Percentiles rank a stretch among this genome's conserved stretches.
These are phyloP conservation scores for Solanum bulbocastanum DNA, from an alignment of 257 asterid genomes.

Conservation along the genomic window DNA sequence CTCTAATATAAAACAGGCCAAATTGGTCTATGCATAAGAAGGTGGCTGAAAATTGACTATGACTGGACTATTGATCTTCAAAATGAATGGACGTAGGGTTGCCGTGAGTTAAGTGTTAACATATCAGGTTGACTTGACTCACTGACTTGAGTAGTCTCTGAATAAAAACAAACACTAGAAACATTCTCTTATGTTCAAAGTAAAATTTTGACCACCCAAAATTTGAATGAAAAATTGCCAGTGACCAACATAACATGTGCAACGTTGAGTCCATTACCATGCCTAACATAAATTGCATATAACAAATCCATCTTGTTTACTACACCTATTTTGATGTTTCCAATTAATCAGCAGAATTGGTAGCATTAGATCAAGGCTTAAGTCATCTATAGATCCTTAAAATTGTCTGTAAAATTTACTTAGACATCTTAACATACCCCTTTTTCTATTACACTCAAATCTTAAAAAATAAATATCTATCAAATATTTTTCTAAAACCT, in stretches of 20 bases:
- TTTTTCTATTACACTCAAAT: rapidly evolving
- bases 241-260: background rate
- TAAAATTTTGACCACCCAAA: background rate
- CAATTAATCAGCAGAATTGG: no score
- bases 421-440: no score
- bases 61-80: background rate
- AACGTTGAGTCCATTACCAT: background rate
- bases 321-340: background rate
- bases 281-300: background rate
- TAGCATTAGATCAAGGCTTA: no score
- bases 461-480: no score
- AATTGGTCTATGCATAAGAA: background rate
- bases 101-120: background rate
- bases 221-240: background rate
- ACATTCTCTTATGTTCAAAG: background rate
- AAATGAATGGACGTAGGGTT: background rate
- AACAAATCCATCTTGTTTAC: background rate
- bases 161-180: background rate
- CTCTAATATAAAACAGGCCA: background rate
- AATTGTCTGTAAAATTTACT: no score
- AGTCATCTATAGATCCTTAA: rapidly evolving
- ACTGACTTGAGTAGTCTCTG: background rate
- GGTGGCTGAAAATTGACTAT: background rate
- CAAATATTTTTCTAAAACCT: no score
- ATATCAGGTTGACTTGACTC: background rate